Evolutionary conservation across 306 rosid genomes (phyloP), one percentile per base, ranked within the genome.

Genomic region (Ziziphus jujuba): DNA sequence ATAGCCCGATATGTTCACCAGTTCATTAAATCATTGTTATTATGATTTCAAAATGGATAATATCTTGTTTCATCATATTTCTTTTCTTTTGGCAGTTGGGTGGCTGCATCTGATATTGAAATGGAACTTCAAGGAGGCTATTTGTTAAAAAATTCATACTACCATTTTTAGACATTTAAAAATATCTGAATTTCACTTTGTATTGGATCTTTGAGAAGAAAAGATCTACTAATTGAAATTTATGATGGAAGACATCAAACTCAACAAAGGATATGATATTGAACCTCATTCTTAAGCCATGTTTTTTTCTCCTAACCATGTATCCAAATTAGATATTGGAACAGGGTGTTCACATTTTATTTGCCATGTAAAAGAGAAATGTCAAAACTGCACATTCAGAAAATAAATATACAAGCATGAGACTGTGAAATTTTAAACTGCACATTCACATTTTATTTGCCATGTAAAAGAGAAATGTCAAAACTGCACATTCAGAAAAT

Each of bases 81-180:
- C 7, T 34, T 6, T 15, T 79, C 69, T 62, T 71, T 72, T 82
- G 72, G 82, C 89, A 91, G 97, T 76, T 88, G 86, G 95, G 97
- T 45, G 95, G 95, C 75, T 74, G 84, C 88, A 36, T 83, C 70
- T 88, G 76, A 84, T 67, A 53, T 14, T 7, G 4, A 31, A 3
- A 36, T 67, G 55, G 62, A 77, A 80, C 78, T 65, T 71, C 31
- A 71, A 64, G 73, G 58, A 62, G 31, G 58, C 43, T 43, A 50
- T 55, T 56, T 36, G 53, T 38, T 49, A 45, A 52, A n/a, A 34
- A 10, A 47, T 23, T 59, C 31, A 25, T 52, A 40, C 25, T 34
- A 45, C 66, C 44, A 51, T 64, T 58, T 21, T 62, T 48, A 35
- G 40, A 65, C 64, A 75, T 10, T 52, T 43, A 28, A 58, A 73